Conservation (phyloP, 1,139 yeast genomes). For the Suhomyces kunorum region DNA sequence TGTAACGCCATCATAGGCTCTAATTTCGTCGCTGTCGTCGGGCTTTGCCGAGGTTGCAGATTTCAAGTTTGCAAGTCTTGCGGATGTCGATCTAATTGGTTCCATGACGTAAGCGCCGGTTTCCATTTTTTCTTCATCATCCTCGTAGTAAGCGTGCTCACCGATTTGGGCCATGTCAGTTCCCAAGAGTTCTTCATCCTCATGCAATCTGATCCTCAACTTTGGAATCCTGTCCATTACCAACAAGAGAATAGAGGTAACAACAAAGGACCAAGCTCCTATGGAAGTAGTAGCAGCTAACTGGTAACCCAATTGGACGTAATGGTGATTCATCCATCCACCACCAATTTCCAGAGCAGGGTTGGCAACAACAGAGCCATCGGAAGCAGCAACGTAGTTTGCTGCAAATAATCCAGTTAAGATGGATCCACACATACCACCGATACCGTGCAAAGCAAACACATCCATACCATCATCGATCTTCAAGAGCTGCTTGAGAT, state of each 20-base stretch:
- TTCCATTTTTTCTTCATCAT: slow-evolving; percentile 16
- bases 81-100: slow-evolving; percentile 65
- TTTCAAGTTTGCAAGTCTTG: slow-evolving; percentile 41
- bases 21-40: slow-evolving; percentile 13
- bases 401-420: slow-evolving; percentile 93
- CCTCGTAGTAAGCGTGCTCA: slow-evolving; percentile 72
- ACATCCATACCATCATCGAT: slow-evolving; percentile 97
- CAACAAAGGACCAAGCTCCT: slow-evolving; percentile 76
- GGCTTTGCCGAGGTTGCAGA: slow-evolving; percentile 23
- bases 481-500: slow-evolving; percentile 65
- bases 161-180: slow-evolving; percentile 89
- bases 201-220: slow-evolving; percentile 78
- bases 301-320: slow-evolving; percentile 88
- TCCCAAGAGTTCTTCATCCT: slow-evolving; percentile 88
- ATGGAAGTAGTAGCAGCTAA: slow-evolving; percentile 79
- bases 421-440: slow-evolving; percentile 83
- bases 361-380: slow-evolving; percentile 58
- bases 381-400: slow-evolving; percentile 82
- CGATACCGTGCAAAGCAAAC: slow-evolving; percentile 90
- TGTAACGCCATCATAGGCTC: slow-evolving; percentile 18
- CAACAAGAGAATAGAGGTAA: slow-evolving; percentile 71
- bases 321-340: slow-evolving; percentile 95
- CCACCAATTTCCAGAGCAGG: slow-evolving; percentile 59
- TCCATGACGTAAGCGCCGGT: slow-evolving; percentile 62
- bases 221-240: slow-evolving; percentile 79